Conservation (phyloP, 345 rosid species). For the Citrus medica region DNA sequence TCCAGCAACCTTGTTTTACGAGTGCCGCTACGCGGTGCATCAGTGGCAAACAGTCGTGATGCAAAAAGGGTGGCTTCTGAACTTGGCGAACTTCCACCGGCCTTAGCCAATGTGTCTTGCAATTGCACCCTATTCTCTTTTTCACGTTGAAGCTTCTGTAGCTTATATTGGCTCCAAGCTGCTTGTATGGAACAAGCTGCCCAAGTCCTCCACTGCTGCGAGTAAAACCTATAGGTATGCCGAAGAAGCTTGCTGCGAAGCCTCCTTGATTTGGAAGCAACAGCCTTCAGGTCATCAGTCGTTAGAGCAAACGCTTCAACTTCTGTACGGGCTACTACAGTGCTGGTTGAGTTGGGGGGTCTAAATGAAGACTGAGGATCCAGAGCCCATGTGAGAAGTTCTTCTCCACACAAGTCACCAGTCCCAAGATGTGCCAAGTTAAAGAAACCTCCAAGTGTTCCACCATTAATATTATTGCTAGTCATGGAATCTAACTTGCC, state of each 20-base stretch:
- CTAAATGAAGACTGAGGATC: conserved; percentile 77
- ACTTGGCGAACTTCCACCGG: conserved; percentile 64
- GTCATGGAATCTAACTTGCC: conserved; percentile 70
- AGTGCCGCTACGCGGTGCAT: conserved; percentile 46
- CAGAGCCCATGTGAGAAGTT: conserved; percentile 87
- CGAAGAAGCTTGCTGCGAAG: conserved; percentile 86
- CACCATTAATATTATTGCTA: conserved; percentile 47
- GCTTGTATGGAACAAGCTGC: conserved; percentile 91
- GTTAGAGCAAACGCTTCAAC: conserved; percentile 85
- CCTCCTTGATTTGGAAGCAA: conserved; percentile 78
- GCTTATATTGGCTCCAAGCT: conserved; percentile 69
- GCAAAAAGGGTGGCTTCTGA: conserved; percentile 83
- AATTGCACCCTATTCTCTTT: conserved; percentile 54
- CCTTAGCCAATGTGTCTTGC: conserved; percentile 70
- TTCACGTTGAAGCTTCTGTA: conserved; percentile 60
- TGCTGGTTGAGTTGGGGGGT: conserved; percentile 83
- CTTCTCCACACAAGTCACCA: conserved; percentile 92
- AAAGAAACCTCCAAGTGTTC: conserved; percentile 68
- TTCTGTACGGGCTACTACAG: conserved; percentile 60
- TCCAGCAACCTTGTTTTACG: conserved; percentile 58
- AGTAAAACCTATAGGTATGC: conserved; percentile 77
- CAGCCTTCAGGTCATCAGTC: conserved; percentile 80
- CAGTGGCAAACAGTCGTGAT: conserved; percentile 69
- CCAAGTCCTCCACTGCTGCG: conserved; percentile 92
- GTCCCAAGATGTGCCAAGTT: conserved; percentile 68